phyloP scores from a whole-genome alignment of 495 filamentous ascomycete species.

The Penicillium chermesinum region DNA sequence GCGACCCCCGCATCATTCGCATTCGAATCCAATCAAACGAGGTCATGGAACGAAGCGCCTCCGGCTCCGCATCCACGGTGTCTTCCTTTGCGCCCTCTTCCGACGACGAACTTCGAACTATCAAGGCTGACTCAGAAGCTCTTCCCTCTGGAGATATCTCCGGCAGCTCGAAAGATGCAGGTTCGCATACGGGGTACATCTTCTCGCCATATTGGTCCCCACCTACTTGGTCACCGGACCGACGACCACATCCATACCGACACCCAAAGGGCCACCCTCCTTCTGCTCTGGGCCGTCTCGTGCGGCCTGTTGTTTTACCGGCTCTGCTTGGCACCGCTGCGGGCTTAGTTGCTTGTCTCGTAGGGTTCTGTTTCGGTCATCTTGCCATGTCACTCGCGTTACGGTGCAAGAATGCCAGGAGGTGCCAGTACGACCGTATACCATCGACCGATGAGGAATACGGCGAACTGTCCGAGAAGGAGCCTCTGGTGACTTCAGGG shows the following conservation, averaged over 20 bases:
- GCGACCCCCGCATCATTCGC: constrained; percentile 17
- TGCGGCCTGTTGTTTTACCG: constrained; percentile 34
- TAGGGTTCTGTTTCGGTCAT: constrained; percentile 40
- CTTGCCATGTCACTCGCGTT: constrained; percentile 28
- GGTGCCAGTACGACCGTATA: neutral
- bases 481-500: constrained; percentile 9
- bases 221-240: constrained; percentile 3
- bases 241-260: constrained; percentile 8
- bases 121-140: neutral
- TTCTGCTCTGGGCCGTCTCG: constrained; percentile 24
- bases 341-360: constrained; percentile 35
- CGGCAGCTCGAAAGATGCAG: neutral
- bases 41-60: no score
- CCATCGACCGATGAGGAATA: constrained; percentile 10
- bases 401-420: constrained; percentile 6
- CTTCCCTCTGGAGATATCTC: neutral
- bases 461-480: constrained; percentile 16
- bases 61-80: no score
- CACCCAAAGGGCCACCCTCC: constrained; percentile 16
- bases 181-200: constrained; percentile 11
- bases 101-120: neutral
- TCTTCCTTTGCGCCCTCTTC: no score
- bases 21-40: constrained; percentile 17
- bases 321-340: constrained; percentile 33
- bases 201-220: constrained; percentile 20